Evolutionary conservation across 768 basidiomycete species (phyloP).

Genomic region (Termitomyces sp.): DNA sequence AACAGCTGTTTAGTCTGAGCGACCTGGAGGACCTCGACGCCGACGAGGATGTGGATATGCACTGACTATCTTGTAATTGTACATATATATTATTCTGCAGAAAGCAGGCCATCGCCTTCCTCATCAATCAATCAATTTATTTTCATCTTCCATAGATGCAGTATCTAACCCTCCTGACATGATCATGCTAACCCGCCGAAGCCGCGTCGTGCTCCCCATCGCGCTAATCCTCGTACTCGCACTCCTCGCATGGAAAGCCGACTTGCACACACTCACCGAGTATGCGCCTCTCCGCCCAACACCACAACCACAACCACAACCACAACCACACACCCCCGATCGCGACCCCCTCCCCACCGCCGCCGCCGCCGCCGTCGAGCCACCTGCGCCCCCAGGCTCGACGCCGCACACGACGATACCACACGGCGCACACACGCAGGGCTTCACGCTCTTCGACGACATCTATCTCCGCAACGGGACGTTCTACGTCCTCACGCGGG

Average conservation of each 20-base stretch:
- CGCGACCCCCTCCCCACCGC: neutral
- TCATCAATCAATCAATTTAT: neutral
- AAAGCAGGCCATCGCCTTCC: too few species aligned
- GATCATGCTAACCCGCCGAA: conserved; percentile 9
- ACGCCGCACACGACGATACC: conserved; percentile 22
- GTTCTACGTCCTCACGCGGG: conserved; percentile 54
- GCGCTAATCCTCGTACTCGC: neutral
- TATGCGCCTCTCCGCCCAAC: conserved; percentile 1
- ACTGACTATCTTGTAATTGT: neutral
- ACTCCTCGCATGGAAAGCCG: conserved; percentile 7
- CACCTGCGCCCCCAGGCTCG: too few species aligned
- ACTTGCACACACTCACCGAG: neutral
- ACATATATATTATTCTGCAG: too few species aligned
- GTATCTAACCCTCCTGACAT: too few species aligned
- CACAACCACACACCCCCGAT: neutral
- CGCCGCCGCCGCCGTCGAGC: neutral
- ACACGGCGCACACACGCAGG: conserved; percentile 39
- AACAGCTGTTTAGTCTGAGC: conserved; percentile 33
- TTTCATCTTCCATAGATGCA: neutral
- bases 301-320: too few species aligned
- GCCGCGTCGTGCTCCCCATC: conserved; percentile 3
- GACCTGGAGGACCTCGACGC: conserved; percentile 23
- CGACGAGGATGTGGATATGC: conserved; percentile 26
- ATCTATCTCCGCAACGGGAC: conserved; percentile 74
- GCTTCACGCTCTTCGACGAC: conserved; percentile 75